Evolutionary conservation across 306 rosid genomes (phyloP), one percentile per base, ranked within the genome.

Genomic region (Gastrolobium bilobum): DNA sequence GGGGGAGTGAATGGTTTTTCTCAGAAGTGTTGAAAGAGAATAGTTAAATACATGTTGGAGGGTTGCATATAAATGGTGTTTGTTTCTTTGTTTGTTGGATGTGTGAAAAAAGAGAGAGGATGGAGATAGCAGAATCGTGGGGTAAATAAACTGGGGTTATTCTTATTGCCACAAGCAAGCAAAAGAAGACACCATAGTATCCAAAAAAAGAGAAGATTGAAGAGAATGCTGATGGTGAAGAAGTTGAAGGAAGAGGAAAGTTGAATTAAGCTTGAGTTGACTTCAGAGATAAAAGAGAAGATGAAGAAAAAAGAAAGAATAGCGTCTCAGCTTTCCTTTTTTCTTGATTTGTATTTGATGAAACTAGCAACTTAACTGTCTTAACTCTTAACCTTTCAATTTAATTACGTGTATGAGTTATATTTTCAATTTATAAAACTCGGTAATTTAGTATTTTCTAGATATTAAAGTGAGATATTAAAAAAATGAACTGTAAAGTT

Each of bases 191-290:
- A 43, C 53, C 39, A 6, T 1, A 6, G 66, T 60, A 71, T 77
- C 35, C n/a, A 38, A 56, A 58, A 48, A 71, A 34, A 61, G 30
- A 26, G 11, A 52, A 71, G 46, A 33, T 7, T 64, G 69, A 47
- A 48, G 51, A 39, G 61, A 52, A 33, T 8, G 58, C 11, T 26
- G 39, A 10, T 14, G 54, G 34, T 7, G 56, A 38, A 38, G 59
- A 48, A 64, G 20, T n/a, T 56, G 54, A 77, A 29, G 80, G 64
- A 50, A 84, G 64, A 83, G 88, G 84, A 80, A 82, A 90, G 90
- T 87, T 84, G 86, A 84, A 88, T 77, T 79, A 84, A 88, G 80
- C 71, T 73, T 43, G 73, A 81, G 84, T 81, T 84, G 88, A 84
- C 88, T 84, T 76, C 26, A 20, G 43, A 13, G 29, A 60, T 0